These are phyloP conservation scores for Entomortierella lignicola DNA, from an alignment of 192 early-diverging fungal species.

Conservation along the genomic window DNA sequence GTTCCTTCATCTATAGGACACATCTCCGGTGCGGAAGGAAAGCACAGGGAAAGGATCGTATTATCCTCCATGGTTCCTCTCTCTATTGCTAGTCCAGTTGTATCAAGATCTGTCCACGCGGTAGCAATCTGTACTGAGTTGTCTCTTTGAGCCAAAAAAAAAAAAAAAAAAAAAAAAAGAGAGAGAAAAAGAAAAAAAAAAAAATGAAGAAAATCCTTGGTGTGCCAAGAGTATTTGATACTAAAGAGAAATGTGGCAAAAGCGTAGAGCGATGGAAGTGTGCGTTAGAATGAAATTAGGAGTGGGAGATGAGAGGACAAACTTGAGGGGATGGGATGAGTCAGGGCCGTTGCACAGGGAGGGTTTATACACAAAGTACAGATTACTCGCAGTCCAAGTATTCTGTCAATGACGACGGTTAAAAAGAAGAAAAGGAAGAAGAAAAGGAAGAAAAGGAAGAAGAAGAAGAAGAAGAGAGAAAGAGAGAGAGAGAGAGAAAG, in stretches of 20 bases:
- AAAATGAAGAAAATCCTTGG: too few relatives aligned
- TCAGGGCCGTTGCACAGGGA: neutral
- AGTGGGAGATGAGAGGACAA: too few relatives aligned
- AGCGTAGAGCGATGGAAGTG: constrained; percentile 1
- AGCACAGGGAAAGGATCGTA: constrained; percentile 52
- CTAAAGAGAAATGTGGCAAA: too few relatives aligned
- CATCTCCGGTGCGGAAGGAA: constrained; percentile 26
- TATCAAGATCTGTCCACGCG: neutral
- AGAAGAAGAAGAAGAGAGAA: neutral
- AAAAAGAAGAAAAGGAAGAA: constrained; percentile 1
- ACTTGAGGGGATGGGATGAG: too few relatives aligned
- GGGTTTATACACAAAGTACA: neutral
- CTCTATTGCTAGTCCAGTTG: neutral
- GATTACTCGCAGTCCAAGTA: too few relatives aligned
- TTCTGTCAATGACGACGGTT: neutral
- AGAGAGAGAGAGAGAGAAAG: constrained; percentile 7
- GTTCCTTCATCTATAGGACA: constrained; percentile 23
- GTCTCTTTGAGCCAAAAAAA: neutral
- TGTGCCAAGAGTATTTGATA: too few relatives aligned
- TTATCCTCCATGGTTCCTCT: constrained; percentile 41
- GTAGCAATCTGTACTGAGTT: neutral
- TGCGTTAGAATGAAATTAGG: neutral
- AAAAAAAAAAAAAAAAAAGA: neutral
- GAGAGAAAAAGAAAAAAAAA: neutral
- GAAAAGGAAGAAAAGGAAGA: neutral